Evolutionary conservation across 805 yeast species (phyloP).

Genomic region (Cyberlindnera maritima): DNA sequence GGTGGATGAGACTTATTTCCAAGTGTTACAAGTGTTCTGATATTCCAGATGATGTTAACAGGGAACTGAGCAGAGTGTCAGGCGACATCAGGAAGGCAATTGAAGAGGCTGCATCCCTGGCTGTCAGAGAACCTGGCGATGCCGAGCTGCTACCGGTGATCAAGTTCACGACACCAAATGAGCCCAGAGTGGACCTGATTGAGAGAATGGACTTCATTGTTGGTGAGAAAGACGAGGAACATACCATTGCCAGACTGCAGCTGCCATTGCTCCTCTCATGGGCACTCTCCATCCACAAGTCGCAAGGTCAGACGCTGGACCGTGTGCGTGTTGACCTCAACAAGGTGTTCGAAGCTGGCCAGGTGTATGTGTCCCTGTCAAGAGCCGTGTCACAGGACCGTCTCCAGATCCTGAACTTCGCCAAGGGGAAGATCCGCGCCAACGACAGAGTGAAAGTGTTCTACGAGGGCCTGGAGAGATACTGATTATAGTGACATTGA

Average conservation of each 20-base stretch:
- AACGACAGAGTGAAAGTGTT: constrained; percentile 60
- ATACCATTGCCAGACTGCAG: constrained; percentile 35
- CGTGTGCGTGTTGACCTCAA: constrained; percentile 67
- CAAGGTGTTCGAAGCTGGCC: constrained; percentile 75
- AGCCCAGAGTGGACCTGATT: constrained; percentile 16
- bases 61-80: constrained; percentile 22
- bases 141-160: constrained; percentile 40
- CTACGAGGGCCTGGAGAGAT: constrained; percentile 44
- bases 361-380: constrained; percentile 78
- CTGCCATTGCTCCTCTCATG: constrained; percentile 72
- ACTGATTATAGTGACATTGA: neutral
- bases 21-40: constrained; percentile 27
- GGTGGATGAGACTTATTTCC: constrained; percentile 29
- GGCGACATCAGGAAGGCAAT: constrained; percentile 13
- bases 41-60: constrained; percentile 28
- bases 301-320: constrained; percentile 81
- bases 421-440: constrained; percentile 53
- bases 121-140: neutral
- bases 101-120: constrained; percentile 22
- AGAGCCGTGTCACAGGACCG: constrained; percentile 69
- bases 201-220: constrained; percentile 17
- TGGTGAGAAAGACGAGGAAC: constrained; percentile 33
- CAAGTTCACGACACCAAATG: constrained; percentile 39
- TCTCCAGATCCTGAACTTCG: constrained; percentile 64
- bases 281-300: constrained; percentile 82